Evolutionary conservation across 176 grass and related monocot genomes (phyloP), one percentile per base, ranked within the genome.

Genomic region (Urochloa ruziziensis): DNA sequence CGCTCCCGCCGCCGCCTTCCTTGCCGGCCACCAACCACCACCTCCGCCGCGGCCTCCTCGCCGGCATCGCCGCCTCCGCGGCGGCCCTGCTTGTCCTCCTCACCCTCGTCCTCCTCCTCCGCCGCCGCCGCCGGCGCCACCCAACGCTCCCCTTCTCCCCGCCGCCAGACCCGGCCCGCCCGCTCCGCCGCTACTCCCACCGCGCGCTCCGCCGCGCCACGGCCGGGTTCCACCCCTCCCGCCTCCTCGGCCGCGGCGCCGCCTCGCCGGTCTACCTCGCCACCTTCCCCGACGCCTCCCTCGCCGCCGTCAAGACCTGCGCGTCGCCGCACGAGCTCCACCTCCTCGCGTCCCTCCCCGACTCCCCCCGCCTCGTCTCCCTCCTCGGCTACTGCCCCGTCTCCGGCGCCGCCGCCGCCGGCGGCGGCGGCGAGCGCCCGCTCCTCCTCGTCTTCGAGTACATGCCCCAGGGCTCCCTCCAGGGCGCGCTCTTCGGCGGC

Each of bases 261-360:
- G 90, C 86, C 40, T 90, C 92, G 40, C 79, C 83, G 4, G 89
- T 94, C 56, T 94, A 91, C 80, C 89, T 91, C 25, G 92, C 89
- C 35, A 13, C 86, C 56, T 86, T 91, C 80, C 69, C 92, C 8
- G 76, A 83, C 36, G 66, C 85, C 67, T 82, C 86, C 15, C 69
- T 84, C 21, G 44, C 86, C 30, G 62, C 77, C 46, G 78, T 80
- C 21, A 80, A 80, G 46, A 80, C 78, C 5, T 25, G 62, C 30
- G 78, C 78, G 13, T 80, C 32, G 46, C 46, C 62, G 44, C 30
- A 80, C 62, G 62, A 80, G 78, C 78, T 80, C 62, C 62, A 67
- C 46, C 46, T 67, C 32, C 44, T 80, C 23, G 62, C 78, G 3
- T 53, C 62, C n/a, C 83, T 94, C 16, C 89, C 80, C 5, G 59